phyloP scores from a whole-genome alignment of 2,329 filamentous ascomycete species.

The Penicillium griseofulvum region DNA sequence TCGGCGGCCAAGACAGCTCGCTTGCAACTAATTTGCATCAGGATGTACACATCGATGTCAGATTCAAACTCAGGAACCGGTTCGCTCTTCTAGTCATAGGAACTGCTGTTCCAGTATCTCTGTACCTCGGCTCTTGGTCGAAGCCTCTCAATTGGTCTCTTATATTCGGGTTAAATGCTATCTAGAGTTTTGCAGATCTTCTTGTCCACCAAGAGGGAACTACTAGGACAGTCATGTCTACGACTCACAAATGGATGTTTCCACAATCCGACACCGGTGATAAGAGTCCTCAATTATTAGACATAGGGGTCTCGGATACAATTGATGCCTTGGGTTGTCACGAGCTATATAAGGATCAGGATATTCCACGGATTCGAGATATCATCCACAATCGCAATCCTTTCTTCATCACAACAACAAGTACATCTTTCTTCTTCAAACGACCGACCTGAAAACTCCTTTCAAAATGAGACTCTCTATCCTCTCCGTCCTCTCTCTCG shows the following conservation, averaged over 20 bases:
- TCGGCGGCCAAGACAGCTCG: conserved; percentile 15
- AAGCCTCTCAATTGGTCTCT: neutral
- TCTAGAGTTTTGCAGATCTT: conserved; percentile 18
- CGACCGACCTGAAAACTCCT: neutral
- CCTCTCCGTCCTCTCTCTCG: conserved; percentile 31
- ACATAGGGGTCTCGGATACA: neutral
- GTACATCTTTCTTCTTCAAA: neutral
- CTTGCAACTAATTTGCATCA: conserved; percentile 7
- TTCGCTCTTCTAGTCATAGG: neutral
- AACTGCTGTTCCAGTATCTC: conserved; percentile 4
- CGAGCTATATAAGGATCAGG: conserved; percentile 8
- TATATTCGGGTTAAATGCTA: conserved; percentile 1
- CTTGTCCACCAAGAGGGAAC: neutral
- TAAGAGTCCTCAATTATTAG: neutral
- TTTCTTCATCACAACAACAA: neutral
- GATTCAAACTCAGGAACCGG: neutral
- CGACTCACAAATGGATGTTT: conserved; percentile 2
- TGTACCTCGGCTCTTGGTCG: neutral
- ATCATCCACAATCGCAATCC: conserved; percentile 1
- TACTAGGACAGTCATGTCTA: conserved; percentile 3
- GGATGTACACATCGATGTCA: neutral
- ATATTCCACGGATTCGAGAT: neutral
- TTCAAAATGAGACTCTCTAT: conserved; percentile 29
- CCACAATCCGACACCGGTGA: neutral
- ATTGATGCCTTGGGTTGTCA: neutral